Conservation (phyloP, 176 grass and related monocot species). For the Aegilops bicornis region DNA sequence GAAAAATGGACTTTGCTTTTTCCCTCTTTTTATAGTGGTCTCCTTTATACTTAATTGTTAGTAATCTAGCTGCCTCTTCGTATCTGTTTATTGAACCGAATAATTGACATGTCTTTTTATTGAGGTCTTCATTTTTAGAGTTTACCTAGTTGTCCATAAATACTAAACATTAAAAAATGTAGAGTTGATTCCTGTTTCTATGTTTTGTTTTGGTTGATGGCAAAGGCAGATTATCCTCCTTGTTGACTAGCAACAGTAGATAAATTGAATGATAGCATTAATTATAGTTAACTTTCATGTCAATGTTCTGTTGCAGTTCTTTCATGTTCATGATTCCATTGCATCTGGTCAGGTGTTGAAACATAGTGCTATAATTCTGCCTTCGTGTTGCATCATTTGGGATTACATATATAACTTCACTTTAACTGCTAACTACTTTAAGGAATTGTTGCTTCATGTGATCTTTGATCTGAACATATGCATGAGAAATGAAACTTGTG, state of each 20-base stretch:
- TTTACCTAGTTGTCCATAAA: not conserved
- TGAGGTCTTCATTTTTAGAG: not conserved
- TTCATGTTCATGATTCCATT: not conserved
- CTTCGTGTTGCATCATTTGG: no score
- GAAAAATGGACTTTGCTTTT: no score
- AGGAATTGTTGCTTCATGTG: no score
- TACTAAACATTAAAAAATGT: not conserved
- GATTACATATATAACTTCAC: no score
- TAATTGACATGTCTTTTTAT: not conserved
- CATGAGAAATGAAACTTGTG: no score
- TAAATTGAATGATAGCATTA: not conserved
- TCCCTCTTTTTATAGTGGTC: no score
- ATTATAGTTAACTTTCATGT: not conserved
- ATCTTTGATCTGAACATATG: no score
- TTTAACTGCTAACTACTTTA: no score
- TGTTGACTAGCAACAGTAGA: not conserved
- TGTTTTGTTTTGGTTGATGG: not conserved
- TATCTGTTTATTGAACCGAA: no score
- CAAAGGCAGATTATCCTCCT: not conserved
- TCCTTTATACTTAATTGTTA: no score
- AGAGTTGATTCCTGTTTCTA: not conserved
- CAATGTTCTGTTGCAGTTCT: not conserved
- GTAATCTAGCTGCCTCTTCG: no score
- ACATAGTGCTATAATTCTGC: no score
- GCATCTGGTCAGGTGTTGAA: not conserved